Base-by-base conservation (phyloP, 352 stramenopile species). In the Hyaloperonospora brassicae region DNA sequence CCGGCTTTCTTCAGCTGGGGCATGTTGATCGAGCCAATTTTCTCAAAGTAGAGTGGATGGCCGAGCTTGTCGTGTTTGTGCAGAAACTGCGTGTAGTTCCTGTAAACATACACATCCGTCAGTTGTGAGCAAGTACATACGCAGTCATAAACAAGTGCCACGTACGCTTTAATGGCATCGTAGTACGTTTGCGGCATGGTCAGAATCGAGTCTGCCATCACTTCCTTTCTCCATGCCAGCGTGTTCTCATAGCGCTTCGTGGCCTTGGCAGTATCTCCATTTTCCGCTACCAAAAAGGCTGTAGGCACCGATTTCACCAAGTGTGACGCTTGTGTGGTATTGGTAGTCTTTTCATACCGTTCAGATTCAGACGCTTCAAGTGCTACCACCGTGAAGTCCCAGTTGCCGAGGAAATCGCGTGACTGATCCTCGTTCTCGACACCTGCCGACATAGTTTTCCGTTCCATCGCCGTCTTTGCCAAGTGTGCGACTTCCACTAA, bases 41-140 rank as follows among this genome's bases (percentile, higher is more conserved):
- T 88, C 54, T 93, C 76, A 35, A 84, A 83, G 66, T 89, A 95
- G 6, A 93, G 63, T 0, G 84, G 80, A 22, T 91, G 79, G 0
- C 80, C 80, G 0, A 87, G 59, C 61, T 88, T 89, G 71, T 90
- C 82, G 12, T 70, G 68, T 64, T 92, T 92, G 66, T 92, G 81
- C 2, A 88, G 55, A 49, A 60, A 88, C 46, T 68, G 61, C 22
- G 61, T 68, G 42, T 68, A 68, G 47, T 64, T 56, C 17, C 52
- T 66, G 27, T 6, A 66, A 17, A 25, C 35, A 12, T 17, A 10
- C 40, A 3, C 7, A 31, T 31, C 3, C 27, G 27, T 31, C 27
- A 31, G 27, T 31, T 31, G 27, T 31, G 27, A 31, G 3, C 27
- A 31, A 31, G 7, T 31, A 31, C 27, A 31, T 31, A 31, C 27